Evolutionary conservation across 768 basidiomycete species (phyloP).

Genomic region (Termitomyces sp.): DNA sequence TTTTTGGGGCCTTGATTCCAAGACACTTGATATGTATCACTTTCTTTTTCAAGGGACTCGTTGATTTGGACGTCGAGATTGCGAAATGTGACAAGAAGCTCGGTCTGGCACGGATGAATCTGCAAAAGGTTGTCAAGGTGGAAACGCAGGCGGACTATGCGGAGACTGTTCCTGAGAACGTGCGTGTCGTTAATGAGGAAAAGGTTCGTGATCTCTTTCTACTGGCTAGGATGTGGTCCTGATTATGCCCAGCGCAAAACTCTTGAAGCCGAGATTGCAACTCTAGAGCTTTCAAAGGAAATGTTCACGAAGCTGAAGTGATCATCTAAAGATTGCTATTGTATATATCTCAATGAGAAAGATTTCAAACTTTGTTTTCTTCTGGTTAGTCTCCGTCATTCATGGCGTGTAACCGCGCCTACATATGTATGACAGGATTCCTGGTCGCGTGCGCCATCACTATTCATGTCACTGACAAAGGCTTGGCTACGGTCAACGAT

Average conservation of each 20-base stretch:
- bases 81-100: constrained; percentile 89
- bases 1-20: background rate
- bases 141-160: constrained; percentile 73
- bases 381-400: background rate
- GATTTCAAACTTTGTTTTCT: background rate
- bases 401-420: too few species aligned
- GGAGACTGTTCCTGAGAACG: constrained; percentile 72
- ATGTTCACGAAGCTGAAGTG: constrained; percentile 68
- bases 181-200: constrained; percentile 69
- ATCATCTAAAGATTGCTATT: background rate
- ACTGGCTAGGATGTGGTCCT: background rate
- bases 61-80: constrained; percentile 86
- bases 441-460: too few species aligned
- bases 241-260: constrained; percentile 55
- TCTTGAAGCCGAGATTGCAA: constrained; percentile 73
- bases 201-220: constrained; percentile 49
- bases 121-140: constrained; percentile 73
- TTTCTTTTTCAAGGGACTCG: constrained; percentile 58
- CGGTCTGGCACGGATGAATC: constrained; percentile 57
- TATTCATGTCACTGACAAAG: too few species aligned
- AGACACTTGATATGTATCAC: background rate
- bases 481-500: too few species aligned
- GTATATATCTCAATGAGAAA: background rate
- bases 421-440: too few species aligned
- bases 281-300: constrained; percentile 61